Percentiles rank a stretch among this genome's conserved stretches.
These are phyloP conservation scores for Solanum infundibuliforme DNA, from an alignment of 257 asterid genomes.

Conservation along the genomic window DNA sequence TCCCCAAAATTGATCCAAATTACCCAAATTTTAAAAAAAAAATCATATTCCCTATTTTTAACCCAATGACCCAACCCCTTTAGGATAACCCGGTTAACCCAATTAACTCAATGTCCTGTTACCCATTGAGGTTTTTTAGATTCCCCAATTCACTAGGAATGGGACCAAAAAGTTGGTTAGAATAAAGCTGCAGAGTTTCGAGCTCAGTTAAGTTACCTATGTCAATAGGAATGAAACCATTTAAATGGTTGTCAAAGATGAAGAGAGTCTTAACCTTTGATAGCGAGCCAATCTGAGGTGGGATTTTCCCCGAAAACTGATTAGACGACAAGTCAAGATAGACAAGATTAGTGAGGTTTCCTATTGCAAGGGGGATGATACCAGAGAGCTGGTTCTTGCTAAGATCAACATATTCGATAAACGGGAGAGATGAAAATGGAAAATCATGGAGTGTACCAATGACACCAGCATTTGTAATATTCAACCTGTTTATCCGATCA, in stretches of 20 bases:
- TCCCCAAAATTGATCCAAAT: no score
- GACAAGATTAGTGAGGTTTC: background rate
- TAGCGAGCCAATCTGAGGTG: background rate
- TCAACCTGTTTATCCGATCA: background rate
- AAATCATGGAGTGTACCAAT: conserved; percentile 9
- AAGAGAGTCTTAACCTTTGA: background rate
- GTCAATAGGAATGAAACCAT: background rate
- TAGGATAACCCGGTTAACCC: no score
- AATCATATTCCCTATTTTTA: no score
- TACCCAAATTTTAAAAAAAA: no score
- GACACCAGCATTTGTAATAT: background rate
- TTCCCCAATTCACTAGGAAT: background rate
- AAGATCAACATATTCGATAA: conserved; percentile 13
- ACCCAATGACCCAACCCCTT: no score
- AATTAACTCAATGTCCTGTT: no score
- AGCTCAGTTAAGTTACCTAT: background rate
- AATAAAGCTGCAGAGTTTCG: background rate
- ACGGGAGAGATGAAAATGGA: conserved; percentile 13
- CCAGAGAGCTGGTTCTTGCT: conserved; percentile 5
- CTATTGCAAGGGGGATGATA: background rate
- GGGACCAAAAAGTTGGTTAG: background rate
- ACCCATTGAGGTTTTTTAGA: no score
- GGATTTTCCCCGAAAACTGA: background rate
- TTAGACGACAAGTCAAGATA: background rate
- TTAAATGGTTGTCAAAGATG: background rate